A percentile compares a stretch with the other conserved stretches of the same genome.
phyloP scores from a whole-genome alignment of 805 yeast genomes.

The Metschnikowia cubensis region DNA sequence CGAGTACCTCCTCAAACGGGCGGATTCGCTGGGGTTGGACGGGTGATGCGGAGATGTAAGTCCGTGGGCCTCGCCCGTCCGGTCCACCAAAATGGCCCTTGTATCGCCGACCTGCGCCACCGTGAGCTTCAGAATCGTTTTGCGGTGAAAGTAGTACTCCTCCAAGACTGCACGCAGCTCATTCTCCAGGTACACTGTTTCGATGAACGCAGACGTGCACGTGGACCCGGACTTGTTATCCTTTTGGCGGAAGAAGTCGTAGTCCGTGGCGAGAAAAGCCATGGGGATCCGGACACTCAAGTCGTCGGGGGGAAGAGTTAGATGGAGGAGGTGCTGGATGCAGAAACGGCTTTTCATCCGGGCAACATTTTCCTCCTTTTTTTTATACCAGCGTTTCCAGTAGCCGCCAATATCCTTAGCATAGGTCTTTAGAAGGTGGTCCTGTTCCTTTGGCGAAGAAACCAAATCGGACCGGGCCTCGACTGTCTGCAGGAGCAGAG shows the following conservation, averaged over 20 bases:
- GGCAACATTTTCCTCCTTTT: slow-evolving; percentile 32
- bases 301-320: slow-evolving; percentile 43
- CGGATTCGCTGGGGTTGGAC: slow-evolving; percentile 70
- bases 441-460: slow-evolving; percentile 28
- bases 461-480: slow-evolving; percentile 29
- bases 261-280: slow-evolving; percentile 64
- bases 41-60: slow-evolving; percentile 86
- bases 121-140: slow-evolving; percentile 60
- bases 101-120: slow-evolving; percentile 95
- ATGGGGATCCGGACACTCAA: slow-evolving; percentile 57
- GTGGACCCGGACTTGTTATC: slow-evolving; percentile 61
- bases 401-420: slow-evolving; percentile 66
- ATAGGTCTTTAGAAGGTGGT: slow-evolving; percentile 52
- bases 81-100: slow-evolving; percentile 79
- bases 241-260: slow-evolving; percentile 44
- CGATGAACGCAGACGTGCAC: slow-evolving; percentile 60
- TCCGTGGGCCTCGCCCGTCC: slow-evolving; percentile 71
- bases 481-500: slow-evolving; percentile 49
- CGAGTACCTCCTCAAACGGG: slow-evolving; percentile 61
- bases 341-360: slow-evolving; percentile 20
- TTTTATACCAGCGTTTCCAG: slow-evolving; percentile 74
- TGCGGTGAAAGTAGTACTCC: slow-evolving; percentile 58
- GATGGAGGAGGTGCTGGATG: slow-evolving; percentile 12
- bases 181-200: slow-evolving; percentile 39
- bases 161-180: slow-evolving; percentile 28